Evolutionary conservation across 2,329 filamentous ascomycete species (phyloP).

Genomic region (Penicillium nordicum): DNA sequence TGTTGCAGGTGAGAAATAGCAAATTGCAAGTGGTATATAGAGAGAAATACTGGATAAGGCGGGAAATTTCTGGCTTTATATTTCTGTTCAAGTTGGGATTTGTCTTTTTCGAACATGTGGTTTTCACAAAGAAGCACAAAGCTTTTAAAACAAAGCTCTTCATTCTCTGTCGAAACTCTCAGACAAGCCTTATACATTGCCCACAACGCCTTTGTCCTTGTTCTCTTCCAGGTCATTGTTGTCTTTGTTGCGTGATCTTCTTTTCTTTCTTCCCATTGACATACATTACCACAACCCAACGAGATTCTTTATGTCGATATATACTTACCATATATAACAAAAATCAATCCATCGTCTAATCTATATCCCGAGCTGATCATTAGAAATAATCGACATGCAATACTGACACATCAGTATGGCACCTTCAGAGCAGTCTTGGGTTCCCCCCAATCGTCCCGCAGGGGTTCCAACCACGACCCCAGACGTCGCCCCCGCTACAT

Average conservation of each 20-base stretch:
- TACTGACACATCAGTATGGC: not conserved
- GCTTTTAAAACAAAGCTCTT: not conserved
- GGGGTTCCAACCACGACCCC: not conserved
- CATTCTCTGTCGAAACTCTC: not conserved
- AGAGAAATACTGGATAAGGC: not conserved
- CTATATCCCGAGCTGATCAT: not conserved
- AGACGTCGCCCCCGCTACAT: not conserved
- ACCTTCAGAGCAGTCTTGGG: not conserved
- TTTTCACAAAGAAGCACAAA: not conserved
- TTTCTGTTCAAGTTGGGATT: not conserved
- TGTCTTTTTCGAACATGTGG: not conserved
- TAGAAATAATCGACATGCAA: not conserved
- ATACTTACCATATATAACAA: not conserved
- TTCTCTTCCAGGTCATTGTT: not conserved
- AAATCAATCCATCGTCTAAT: not conserved
- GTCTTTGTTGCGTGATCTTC: not conserved
- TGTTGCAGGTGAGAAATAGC: not conserved
- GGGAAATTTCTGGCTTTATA: not conserved
- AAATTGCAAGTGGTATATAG: not conserved
- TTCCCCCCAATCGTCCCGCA: not conserved
- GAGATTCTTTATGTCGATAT: not conserved
- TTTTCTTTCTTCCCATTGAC: not conserved
- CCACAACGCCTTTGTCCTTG: not conserved
- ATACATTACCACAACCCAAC: not conserved
- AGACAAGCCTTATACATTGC: too few relatives aligned